Percentiles rank a stretch among this genome's conserved stretches.
These are phyloP conservation scores for Periconia sp. DNA, from an alignment of 2,329 filamentous ascomycete species.

Conservation along the genomic window DNA sequence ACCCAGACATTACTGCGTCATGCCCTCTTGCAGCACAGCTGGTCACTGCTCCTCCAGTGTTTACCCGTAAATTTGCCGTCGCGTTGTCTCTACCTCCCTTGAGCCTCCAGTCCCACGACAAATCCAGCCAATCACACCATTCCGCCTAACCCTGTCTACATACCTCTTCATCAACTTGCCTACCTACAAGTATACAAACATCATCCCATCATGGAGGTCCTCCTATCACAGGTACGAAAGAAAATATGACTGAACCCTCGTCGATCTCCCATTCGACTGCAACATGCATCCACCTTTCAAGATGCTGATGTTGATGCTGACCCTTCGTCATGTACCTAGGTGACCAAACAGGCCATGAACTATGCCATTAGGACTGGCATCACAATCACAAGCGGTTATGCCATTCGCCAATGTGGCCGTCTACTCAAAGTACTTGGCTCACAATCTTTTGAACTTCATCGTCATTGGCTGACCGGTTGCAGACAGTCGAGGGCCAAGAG, in stretches of 20 bases:
- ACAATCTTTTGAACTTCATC: neutral
- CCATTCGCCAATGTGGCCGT: conserved; percentile 77
- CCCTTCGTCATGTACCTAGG: conserved; percentile 42
- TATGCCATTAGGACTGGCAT: conserved; percentile 88
- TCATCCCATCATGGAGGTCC: conserved; percentile 66
- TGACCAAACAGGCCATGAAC: conserved; percentile 81
- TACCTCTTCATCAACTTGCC: neutral
- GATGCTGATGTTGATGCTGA: neutral
- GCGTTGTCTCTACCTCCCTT: neutral
- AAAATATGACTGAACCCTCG: neutral
- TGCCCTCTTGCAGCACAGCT: neutral
- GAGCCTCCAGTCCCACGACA: neutral
- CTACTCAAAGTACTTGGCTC: conserved; percentile 62
- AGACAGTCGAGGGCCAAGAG: conserved; percentile 66
- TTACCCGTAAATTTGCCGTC: neutral
- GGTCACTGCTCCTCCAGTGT: neutral
- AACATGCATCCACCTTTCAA: neutral
- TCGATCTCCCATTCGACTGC: neutral
- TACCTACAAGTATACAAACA: conserved; percentile 1
- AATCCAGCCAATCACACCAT: neutral
- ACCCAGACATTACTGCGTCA: neutral
- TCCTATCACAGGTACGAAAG: conserved; percentile 59
- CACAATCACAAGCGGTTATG: conserved; percentile 80
- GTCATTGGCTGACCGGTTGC: conserved; percentile 24
- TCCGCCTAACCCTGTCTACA: neutral